These are phyloP conservation scores for Cystofilobasidium macerans DNA, from an alignment of 768 basidiomycete species.

Conservation along the genomic window DNA sequence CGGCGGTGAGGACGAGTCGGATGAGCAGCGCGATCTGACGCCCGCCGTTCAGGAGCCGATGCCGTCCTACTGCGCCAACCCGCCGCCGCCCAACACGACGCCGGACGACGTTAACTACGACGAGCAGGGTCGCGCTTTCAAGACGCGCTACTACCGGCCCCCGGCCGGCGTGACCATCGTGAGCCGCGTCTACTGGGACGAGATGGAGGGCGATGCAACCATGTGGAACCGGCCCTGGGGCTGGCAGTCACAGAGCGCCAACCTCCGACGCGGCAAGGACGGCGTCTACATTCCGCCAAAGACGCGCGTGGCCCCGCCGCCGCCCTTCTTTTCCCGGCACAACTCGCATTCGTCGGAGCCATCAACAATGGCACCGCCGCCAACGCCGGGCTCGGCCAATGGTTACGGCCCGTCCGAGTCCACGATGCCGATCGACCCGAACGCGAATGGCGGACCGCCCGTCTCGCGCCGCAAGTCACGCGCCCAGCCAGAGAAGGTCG, in stretches of 20 bases:
- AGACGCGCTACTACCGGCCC: too few relatives aligned
- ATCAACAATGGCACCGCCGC: background rate
- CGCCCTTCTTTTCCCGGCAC: background rate
- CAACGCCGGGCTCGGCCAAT: background rate
- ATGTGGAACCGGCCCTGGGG: background rate
- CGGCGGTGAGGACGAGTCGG: background rate
- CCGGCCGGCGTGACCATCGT: too few relatives aligned
- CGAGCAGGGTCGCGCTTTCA: too few relatives aligned
- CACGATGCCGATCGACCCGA: background rate
- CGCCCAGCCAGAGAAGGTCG: background rate
- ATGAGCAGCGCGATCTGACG: background rate
- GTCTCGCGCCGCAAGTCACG: background rate
- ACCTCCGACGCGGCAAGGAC: too few relatives aligned
- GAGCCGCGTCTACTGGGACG: too few relatives aligned
- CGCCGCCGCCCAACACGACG: background rate
- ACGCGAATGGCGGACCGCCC: background rate
- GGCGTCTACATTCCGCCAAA: too few relatives aligned
- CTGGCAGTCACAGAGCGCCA: too few relatives aligned
- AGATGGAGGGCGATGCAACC: too few relatives aligned
- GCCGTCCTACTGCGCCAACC: background rate
- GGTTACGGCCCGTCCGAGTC: background rate
- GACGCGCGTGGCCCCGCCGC: background rate
- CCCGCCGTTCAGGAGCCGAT: background rate
- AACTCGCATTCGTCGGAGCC: background rate
- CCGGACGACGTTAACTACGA: background rate